Percentiles rank a stretch among this genome's conserved stretches.
These are phyloP conservation scores for Mycena alexandri DNA, from an alignment of 768 basidiomycete species.

Conservation along the genomic window DNA sequence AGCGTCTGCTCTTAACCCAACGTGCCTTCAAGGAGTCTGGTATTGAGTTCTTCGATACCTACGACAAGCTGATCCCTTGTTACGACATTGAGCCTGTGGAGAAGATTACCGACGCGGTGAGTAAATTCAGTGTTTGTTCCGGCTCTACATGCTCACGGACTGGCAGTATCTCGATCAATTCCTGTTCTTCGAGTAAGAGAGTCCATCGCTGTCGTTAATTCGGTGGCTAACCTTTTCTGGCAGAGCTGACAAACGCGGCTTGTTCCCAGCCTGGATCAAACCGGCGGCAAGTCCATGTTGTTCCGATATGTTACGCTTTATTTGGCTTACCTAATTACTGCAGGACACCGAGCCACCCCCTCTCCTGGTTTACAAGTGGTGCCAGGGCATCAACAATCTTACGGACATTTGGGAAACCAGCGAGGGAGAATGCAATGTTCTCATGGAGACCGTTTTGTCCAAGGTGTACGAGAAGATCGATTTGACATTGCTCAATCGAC, in stretches of 20 bases:
- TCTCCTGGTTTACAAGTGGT: constrained; percentile 99
- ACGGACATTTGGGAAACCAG: constrained; percentile 98
- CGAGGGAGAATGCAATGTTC: constrained; percentile 97
- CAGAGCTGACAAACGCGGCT: constrained; percentile 93
- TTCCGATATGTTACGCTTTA: neutral
- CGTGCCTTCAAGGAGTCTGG: constrained; percentile 99
- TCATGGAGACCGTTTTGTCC: constrained; percentile 98
- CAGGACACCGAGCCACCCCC: constrained; percentile 96
- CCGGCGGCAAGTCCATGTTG: constrained; percentile 69
- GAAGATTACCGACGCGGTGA: constrained; percentile 97
- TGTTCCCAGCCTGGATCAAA: constrained; percentile 99
- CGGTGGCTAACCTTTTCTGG: constrained; percentile 18
- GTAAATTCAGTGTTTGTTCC: constrained; percentile 43
- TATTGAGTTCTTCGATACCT: constrained; percentile 97
- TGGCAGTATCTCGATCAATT: constrained; percentile 94
- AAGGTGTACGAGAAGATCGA: constrained; percentile 99
- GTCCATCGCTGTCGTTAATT: neutral
- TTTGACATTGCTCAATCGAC: constrained; percentile 93
- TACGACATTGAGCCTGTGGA: constrained; percentile 99
- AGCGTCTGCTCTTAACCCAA: constrained; percentile 95
- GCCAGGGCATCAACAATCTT: constrained; percentile 98
- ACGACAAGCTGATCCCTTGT: constrained; percentile 98
- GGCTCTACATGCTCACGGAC: constrained; percentile 34
- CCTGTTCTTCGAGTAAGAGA: constrained; percentile 89
- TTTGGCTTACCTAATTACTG: constrained; percentile 22